Conservation (phyloP, 2,329 filamentous ascomycete genomes). For the Colletotrichum sp. region DNA sequence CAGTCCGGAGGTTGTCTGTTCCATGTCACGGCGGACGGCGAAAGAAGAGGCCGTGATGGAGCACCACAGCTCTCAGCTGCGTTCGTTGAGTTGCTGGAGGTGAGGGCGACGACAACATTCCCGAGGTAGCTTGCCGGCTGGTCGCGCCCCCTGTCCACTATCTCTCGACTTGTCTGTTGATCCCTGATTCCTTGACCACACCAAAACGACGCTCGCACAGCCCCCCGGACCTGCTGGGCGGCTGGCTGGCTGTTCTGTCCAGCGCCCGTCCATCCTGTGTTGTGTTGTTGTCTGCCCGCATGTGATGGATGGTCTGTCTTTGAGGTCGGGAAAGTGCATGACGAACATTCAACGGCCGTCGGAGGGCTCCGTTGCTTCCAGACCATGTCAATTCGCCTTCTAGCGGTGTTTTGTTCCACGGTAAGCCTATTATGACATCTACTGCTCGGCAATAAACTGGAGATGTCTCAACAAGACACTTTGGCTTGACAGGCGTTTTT, state of each 20-base stretch:
- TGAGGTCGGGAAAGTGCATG: neutral
- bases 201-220: neutral
- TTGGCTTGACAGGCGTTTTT: neutral
- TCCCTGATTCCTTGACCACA: neutral
- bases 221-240: neutral
- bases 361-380: constrained; percentile 2
- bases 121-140: neutral
- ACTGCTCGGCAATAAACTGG: neutral
- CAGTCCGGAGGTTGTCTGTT: neutral
- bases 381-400: neutral
- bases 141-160: neutral
- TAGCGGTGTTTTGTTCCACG: neutral
- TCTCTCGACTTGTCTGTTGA: constrained; percentile 4
- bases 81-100: neutral
- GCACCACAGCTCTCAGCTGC: neutral
- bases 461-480: neutral
- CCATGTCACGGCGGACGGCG: neutral
- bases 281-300: neutral
- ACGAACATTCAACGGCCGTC: neutral
- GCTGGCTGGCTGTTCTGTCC: neutral
- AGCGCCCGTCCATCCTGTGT: neutral
- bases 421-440: neutral
- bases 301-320: neutral
- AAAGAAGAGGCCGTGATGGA: neutral
- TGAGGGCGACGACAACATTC: neutral